phyloP scores from a whole-genome alignment of 1,139 yeast species.

The Petasospora fabianii region DNA sequence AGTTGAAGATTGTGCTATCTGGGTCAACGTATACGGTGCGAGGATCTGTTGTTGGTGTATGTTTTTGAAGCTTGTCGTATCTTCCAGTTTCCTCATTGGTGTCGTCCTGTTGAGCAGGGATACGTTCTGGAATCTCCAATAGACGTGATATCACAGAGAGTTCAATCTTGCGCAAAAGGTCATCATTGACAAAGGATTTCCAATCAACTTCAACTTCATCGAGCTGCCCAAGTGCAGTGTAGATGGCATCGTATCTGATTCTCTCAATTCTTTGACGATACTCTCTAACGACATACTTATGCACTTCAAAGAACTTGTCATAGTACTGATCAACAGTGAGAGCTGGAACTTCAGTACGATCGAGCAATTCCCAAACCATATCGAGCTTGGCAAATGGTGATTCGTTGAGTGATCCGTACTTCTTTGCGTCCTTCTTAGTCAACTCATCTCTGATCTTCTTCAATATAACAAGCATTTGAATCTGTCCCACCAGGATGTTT shows the following conservation, averaged over 20 bases:
- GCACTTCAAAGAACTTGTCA: slow-evolving; percentile 12
- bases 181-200: slow-evolving; percentile 18
- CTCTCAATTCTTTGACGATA: slow-evolving; percentile 17
- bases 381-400: slow-evolving; percentile 26
- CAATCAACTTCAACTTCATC: slow-evolving; percentile 26
- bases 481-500: slow-evolving; percentile 25
- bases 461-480: slow-evolving; percentile 24
- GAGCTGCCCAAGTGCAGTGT: slow-evolving; percentile 15
- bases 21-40: too few species aligned
- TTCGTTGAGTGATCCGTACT: slow-evolving; percentile 7
- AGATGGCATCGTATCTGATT: slow-evolving; percentile 22
- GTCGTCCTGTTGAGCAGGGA: slow-evolving; percentile 8
- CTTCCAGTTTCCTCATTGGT: too few species aligned
- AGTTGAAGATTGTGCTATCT: slow-evolving; percentile 3
- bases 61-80: too few species aligned
- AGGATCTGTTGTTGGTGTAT: too few species aligned
- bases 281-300: slow-evolving; percentile 24
- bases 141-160: slow-evolving; percentile 56
- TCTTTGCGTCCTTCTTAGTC: slow-evolving; percentile 1
- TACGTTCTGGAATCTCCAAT: slow-evolving; percentile 55
- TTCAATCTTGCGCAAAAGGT: slow-evolving; percentile 32
- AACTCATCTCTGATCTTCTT: slow-evolving; percentile 25
- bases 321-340: slow-evolving; percentile 27
- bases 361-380: slow-evolving; percentile 28
- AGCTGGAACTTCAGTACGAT: slow-evolving; percentile 24